phyloP scores from a whole-genome alignment of 306 rosid genomes.

The Arachis hypogaea region DNA sequence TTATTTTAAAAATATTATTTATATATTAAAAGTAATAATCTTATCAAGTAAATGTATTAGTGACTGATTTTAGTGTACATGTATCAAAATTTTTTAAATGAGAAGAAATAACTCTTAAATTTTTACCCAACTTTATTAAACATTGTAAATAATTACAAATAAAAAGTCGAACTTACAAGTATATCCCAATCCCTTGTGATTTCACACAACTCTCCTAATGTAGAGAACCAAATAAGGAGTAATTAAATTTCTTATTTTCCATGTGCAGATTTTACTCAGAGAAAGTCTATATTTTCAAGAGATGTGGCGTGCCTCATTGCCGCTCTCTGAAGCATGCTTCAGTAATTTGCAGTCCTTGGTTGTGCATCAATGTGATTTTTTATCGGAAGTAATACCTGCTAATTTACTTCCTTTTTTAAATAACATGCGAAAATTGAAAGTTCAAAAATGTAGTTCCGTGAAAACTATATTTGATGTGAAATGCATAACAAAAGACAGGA shows the following conservation, averaged over 20 bases:
- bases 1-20: no score
- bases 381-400: conserved; percentile 9
- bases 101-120: no score
- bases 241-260: conserved; percentile 2
- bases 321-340: conserved; percentile 7
- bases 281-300: background rate
- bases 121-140: no score
- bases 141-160: no score
- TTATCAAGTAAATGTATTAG: no score
- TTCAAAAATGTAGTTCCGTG: background rate
- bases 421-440: conserved; percentile 19
- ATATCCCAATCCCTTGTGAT: no score
- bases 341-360: conserved; percentile 5
- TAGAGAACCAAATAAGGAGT: background rate
- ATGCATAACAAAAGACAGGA: background rate
- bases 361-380: background rate
- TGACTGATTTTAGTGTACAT: no score
- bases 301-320: conserved; percentile 13
- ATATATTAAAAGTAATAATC: no score
- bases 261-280: background rate
- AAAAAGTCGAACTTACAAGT: no score
- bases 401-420: background rate
- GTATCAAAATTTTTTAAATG: no score
- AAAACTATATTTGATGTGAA: conserved; percentile 28
- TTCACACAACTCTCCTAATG: no score